Evolutionary conservation across 2,329 filamentous ascomycete genomes (phyloP), one percentile per base, ranked within the genome.

Genomic region (Stachybotrys chartarum): DNA sequence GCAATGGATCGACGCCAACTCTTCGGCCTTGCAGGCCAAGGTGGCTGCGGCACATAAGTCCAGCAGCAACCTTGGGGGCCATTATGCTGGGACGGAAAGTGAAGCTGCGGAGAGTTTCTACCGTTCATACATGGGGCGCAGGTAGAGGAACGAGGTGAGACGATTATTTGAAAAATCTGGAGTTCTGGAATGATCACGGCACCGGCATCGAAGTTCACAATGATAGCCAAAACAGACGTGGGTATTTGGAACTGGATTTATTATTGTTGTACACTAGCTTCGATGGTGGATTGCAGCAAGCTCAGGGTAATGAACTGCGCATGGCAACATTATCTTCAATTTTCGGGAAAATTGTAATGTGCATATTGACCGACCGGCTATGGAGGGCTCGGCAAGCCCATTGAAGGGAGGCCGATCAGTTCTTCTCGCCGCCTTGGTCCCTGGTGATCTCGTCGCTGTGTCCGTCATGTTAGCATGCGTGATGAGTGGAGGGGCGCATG

Each of bases 1-100:
- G 58, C 93, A 97, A 72, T 89, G 88, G 76, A 97, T 99, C 70
- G 93, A 97, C 68, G 84, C 86, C 60, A 92, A 93, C 60, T 89
- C 93, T 42, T 82, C 86, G 16, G 82, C 86, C 35, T 78, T 97
- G 54, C 89, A 95, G 70, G 80, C 85, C 57, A 96, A 96, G 79
- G 90, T 97, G 53, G 75, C 78, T 6, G 83, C 86, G 32, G 90
- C 92, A 30, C 91, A 96, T 69, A 92, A 92, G 73, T 83, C 90
- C 42, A 85, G 84, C 65, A 85, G 84, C 65, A 80, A 77, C 58
- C 72, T 86, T 59, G 79, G 80, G 56, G 78, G 73, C 61, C 79
- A 80, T 56, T 80, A 83, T 60, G 80, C 78, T 18, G 81, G 80
- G 11, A 75, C 79, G 10, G 87, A 89, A 58, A 83, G 79, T 56